Conservation (phyloP, 257 asterid genomes). For the Plantago elongata region DNA sequence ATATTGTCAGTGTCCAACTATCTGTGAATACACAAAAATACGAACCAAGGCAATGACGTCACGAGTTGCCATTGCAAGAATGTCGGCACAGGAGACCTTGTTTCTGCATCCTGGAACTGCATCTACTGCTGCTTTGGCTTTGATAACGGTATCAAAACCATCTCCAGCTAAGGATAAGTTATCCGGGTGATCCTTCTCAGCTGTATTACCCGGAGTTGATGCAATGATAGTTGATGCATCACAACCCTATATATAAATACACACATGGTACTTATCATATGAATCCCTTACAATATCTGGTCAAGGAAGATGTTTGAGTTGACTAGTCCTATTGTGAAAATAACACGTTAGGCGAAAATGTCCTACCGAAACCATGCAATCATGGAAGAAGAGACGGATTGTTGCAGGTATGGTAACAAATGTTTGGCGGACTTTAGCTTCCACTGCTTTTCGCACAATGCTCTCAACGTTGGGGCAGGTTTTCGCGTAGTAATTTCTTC, state of each 20-base stretch:
- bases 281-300: neutral
- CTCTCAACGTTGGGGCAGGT: slow-evolving; percentile 69
- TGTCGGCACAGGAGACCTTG: slow-evolving; percentile 87
- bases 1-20: no score
- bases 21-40: neutral
- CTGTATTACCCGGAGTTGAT: slow-evolving; percentile 52
- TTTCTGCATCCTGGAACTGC: slow-evolving; percentile 50
- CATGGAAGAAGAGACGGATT: slow-evolving; percentile 83
- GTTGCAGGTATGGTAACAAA: slow-evolving; percentile 61
- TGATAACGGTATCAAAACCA: slow-evolving; percentile 81
- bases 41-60: slow-evolving; percentile 71
- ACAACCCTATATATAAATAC: slow-evolving; percentile 54
- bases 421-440: slow-evolving; percentile 49
- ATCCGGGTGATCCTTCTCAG: slow-evolving; percentile 83
- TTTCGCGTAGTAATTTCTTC: slow-evolving; percentile 41
- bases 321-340: neutral
- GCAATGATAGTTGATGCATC: slow-evolving; percentile 76
- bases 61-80: slow-evolving; percentile 79
- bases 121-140: slow-evolving; percentile 82
- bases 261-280: neutral
- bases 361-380: slow-evolving; percentile 60
- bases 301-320: neutral
- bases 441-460: slow-evolving; percentile 49
- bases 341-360: neutral
- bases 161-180: slow-evolving; percentile 91